A percentile compares a stretch with the other conserved stretches of the same genome.
Evolutionary conservation across 1,139 yeast genomes (phyloP).

Genomic region (Pichia kudriavzevii): DNA sequence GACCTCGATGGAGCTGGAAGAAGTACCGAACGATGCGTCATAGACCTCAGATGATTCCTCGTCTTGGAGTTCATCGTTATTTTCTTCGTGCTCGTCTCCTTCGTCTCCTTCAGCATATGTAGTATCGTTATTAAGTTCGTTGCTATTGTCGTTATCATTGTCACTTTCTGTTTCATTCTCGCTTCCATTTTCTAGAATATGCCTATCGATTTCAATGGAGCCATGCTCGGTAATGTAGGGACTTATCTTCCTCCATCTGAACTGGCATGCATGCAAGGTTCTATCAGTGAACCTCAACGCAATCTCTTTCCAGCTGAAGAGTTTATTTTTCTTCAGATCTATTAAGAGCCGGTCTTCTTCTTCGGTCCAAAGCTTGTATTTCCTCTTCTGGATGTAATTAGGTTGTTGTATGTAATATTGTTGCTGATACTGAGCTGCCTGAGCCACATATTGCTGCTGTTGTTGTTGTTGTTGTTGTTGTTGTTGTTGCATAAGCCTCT

Average conservation of each 20-base stretch:
- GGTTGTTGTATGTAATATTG: neutral
- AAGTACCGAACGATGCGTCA: no score
- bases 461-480: conserved; percentile 2
- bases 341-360: conserved; percentile 13
- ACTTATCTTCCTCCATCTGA: conserved; percentile 17
- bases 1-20: no score
- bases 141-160: neutral
- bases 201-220: neutral
- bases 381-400: conserved; percentile 11
- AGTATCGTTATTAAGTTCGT: neutral
- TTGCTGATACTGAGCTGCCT: neutral
- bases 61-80: neutral
- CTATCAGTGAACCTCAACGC: conserved; percentile 13
- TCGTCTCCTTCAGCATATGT: neutral
- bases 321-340: conserved; percentile 10
- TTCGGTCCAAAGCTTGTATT: conserved; percentile 16
- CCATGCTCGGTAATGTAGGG: conserved; percentile 8
- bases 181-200: neutral
- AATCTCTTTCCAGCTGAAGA: conserved; percentile 16
- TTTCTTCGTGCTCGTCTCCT: neutral
- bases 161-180: no score
- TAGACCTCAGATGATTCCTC: no score
- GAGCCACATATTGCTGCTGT: conserved; percentile 1
- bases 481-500: neutral
- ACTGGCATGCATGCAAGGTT: conserved; percentile 18